Percentiles rank a stretch among this genome's conserved stretches.
phyloP scores from a whole-genome alignment of 1,284 basidiomycete species.

The Fomitopsis pinicola region DNA sequence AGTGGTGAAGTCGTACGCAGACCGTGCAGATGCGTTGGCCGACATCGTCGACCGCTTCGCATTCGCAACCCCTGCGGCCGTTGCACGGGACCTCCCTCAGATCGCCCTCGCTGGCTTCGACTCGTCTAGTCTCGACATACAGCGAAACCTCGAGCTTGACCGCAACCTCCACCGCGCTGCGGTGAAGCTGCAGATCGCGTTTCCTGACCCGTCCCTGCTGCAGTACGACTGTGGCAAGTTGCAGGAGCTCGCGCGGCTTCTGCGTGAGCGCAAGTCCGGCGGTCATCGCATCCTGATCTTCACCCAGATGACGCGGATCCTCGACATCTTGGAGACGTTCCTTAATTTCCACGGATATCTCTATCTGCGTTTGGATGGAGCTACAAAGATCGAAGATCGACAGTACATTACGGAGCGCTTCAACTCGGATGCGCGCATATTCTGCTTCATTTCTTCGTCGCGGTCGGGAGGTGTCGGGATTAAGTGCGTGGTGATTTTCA shows the following conservation, averaged over 20 bases:
- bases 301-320: slow-evolving; percentile 94
- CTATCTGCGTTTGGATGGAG: slow-evolving; percentile 90
- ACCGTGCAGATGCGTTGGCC: slow-evolving; percentile 56
- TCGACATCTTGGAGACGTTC: slow-evolving; percentile 94
- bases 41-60: slow-evolving; percentile 71
- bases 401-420: slow-evolving; percentile 97
- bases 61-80: slow-evolving; percentile 79
- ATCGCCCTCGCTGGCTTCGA: slow-evolving; percentile 50
- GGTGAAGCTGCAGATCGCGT: slow-evolving; percentile 90
- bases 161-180: slow-evolving; percentile 64
- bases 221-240: slow-evolving; percentile 98
- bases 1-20: slow-evolving; percentile 61
- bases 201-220: slow-evolving; percentile 86
- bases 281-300: slow-evolving; percentile 94
- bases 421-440: slow-evolving; percentile 86
- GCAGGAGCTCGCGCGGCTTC: slow-evolving; percentile 75
- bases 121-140: slow-evolving; percentile 28
- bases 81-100: slow-evolving; percentile 72
- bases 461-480: slow-evolving; percentile 95
- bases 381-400: slow-evolving; percentile 93
- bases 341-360: slow-evolving; percentile 92
- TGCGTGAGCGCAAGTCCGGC: slow-evolving; percentile 81
- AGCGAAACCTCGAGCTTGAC: slow-evolving; percentile 49
- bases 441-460: slow-evolving; percentile 93
- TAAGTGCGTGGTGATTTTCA: slow-evolving; percentile 55